Percentiles rank a stretch among this genome's conserved stretches.
Conservation (phyloP, 768 basidiomycete genomes). For the Filobasidium floriforme region DNA sequence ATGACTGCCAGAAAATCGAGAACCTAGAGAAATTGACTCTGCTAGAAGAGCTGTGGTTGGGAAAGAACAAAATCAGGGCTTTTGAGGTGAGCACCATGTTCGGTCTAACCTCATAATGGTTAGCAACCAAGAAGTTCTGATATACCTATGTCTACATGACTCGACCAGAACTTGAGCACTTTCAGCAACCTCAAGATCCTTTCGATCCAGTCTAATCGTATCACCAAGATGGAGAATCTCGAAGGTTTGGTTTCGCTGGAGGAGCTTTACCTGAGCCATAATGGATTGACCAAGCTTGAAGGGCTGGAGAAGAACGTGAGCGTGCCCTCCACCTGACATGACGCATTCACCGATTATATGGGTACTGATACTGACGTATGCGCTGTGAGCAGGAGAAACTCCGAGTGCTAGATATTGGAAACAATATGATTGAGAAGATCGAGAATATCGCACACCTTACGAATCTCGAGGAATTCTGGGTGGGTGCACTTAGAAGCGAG, state of each 20-base stretch:
- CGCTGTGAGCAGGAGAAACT: conserved; percentile 53
- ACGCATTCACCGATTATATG: background rate
- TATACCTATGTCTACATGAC: background rate
- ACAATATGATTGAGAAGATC: conserved; percentile 69
- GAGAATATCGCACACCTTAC: conserved; percentile 74
- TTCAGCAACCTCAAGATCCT: conserved; percentile 73
- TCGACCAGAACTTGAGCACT: conserved; percentile 58
- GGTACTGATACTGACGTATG: background rate
- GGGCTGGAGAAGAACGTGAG: conserved; percentile 76
- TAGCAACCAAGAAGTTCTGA: background rate
- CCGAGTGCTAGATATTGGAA: conserved; percentile 76
- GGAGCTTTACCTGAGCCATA: conserved; percentile 89
- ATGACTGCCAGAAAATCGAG: conserved; percentile 64
- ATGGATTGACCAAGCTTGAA: conserved; percentile 74
- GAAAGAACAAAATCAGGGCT: conserved; percentile 91
- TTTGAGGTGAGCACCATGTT: conserved; percentile 57
- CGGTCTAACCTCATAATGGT: background rate
- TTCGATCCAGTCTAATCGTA: conserved; percentile 79
- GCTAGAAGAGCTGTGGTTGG: conserved; percentile 89
- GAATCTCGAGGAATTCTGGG: conserved; percentile 89
- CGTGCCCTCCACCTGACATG: background rate
- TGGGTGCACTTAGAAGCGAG: conserved; percentile 43
- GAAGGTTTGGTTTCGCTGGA: conserved; percentile 66
- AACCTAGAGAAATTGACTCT: conserved; percentile 69
- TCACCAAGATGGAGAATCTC: conserved; percentile 76